phyloP scores from a whole-genome alignment of 2,329 filamentous ascomycete species.

The Fusarium pilosicola region DNA sequence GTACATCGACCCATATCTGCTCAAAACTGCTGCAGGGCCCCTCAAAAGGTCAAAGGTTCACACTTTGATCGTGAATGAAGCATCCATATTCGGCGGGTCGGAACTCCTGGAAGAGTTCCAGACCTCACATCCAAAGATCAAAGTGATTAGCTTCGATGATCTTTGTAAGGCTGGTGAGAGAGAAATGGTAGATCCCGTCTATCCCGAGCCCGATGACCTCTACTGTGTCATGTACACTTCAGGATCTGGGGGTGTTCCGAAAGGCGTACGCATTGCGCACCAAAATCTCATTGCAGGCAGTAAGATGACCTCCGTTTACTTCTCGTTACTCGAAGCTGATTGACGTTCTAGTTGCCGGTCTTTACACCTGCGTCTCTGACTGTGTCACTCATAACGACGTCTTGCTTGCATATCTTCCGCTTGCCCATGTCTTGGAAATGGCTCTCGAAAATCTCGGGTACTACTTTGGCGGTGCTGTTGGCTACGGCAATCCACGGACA shows the following conservation, averaged over 20 bases:
- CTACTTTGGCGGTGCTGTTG: conserved; percentile 88
- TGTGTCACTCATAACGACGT: conserved; percentile 80
- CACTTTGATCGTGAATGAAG: conserved; percentile 70
- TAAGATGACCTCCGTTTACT: conserved; percentile 21
- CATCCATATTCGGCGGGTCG: conserved; percentile 60
- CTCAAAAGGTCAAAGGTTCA: conserved; percentile 66
- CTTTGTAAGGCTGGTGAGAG: conserved; percentile 66
- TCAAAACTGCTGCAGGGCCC: conserved; percentile 66
- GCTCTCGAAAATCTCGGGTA: conserved; percentile 91
- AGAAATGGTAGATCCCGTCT: conserved; percentile 74
- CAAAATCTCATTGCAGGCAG: conserved; percentile 78
- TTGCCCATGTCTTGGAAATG: conserved; percentile 95
- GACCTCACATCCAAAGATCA: conserved; percentile 63
- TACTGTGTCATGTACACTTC: conserved; percentile 90
- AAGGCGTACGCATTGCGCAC: conserved; percentile 88
- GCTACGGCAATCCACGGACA: conserved; percentile 90
- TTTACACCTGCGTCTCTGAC: conserved; percentile 79
- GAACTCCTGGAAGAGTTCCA: conserved; percentile 66
- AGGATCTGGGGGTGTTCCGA: conserved; percentile 86
- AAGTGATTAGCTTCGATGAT: conserved; percentile 63
- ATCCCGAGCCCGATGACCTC: conserved; percentile 77
- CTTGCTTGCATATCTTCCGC: conserved; percentile 88
- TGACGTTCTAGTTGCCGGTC: conserved; percentile 71
- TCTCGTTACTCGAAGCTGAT: not conserved
- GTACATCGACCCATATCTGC: conserved; percentile 84